Evolutionary conservation across 257 asterid genomes (phyloP).

Genomic region (Linaria vulgaris): DNA sequence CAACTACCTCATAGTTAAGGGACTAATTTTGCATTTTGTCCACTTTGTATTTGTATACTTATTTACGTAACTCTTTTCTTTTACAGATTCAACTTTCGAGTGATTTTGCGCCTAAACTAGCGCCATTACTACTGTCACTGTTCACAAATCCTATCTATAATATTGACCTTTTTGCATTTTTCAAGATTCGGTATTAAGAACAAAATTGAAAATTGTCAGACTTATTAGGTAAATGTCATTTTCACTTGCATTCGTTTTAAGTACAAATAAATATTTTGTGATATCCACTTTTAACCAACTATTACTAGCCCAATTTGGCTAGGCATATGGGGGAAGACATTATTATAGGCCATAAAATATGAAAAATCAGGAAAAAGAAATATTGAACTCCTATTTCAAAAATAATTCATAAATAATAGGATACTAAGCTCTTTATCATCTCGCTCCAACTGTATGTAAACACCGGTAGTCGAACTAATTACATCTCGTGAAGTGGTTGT

Average conservation of each 20-base stretch:
- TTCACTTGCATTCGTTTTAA: slow-evolving; percentile 5
- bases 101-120: slow-evolving; percentile 26
- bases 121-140: slow-evolving; percentile 21
- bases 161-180: slow-evolving; percentile 10
- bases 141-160: slow-evolving; percentile 5
- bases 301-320: neutral
- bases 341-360: neutral
- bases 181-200: slow-evolving; percentile 6
- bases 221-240: neutral
- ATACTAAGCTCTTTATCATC: too few relatives aligned
- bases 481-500: too few relatives aligned
- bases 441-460: too few relatives aligned
- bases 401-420: too few relatives aligned
- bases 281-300: neutral
- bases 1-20: too few relatives aligned
- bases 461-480: too few relatives aligned
- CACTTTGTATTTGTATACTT: too few relatives aligned
- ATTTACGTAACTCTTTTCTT: neutral
- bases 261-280: neutral
- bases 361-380: neutral
- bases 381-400: too few relatives aligned
- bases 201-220: neutral
- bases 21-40: too few relatives aligned
- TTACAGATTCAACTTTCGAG: neutral
- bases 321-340: neutral